These are phyloP conservation scores for Podila clonocystis DNA, from an alignment of 192 early-diverging fungal species.

Conservation along the genomic window DNA sequence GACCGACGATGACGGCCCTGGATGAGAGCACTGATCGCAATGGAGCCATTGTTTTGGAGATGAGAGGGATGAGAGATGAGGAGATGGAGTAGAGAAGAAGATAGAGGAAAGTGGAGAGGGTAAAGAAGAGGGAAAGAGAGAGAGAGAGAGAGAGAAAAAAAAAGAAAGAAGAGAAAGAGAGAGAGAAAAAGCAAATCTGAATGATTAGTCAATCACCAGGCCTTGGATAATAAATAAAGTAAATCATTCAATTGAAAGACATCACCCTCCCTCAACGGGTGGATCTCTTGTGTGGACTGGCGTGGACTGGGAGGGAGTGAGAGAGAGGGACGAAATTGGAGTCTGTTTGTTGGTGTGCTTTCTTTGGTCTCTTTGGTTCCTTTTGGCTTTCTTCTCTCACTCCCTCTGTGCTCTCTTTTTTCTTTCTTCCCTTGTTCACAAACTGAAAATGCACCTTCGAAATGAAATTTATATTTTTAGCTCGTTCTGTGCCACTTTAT, in stretches of 20 bases:
- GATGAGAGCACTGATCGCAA: conserved; percentile 18
- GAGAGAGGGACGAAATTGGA: neutral
- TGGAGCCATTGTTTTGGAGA: conserved; percentile 17
- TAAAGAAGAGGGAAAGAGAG: conserved; percentile 1
- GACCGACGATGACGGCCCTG: conserved; percentile 25
- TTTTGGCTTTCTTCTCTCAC: too few species aligned
- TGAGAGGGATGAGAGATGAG: neutral
- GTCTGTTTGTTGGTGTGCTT: too few species aligned
- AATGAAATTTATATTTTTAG: neutral
- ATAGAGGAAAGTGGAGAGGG: conserved; percentile 4
- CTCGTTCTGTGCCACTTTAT: too few species aligned
- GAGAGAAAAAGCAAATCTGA: too few species aligned
- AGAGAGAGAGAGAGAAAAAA: neutral
- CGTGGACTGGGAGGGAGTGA: too few species aligned
- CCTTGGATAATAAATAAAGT: too few species aligned
- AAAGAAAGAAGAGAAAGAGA: neutral
- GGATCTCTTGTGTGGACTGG: too few species aligned
- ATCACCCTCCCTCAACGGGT: too few species aligned
- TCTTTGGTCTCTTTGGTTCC: too few species aligned
- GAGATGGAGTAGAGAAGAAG: neutral
- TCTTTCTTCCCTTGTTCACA: neutral
- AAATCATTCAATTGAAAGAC: too few species aligned
- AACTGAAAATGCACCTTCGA: neutral
- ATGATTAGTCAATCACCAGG: too few species aligned
- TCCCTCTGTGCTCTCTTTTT: neutral